phyloP scores from a whole-genome alignment of 2,329 filamentous ascomycete species.

The Aciculosporium take region DNA sequence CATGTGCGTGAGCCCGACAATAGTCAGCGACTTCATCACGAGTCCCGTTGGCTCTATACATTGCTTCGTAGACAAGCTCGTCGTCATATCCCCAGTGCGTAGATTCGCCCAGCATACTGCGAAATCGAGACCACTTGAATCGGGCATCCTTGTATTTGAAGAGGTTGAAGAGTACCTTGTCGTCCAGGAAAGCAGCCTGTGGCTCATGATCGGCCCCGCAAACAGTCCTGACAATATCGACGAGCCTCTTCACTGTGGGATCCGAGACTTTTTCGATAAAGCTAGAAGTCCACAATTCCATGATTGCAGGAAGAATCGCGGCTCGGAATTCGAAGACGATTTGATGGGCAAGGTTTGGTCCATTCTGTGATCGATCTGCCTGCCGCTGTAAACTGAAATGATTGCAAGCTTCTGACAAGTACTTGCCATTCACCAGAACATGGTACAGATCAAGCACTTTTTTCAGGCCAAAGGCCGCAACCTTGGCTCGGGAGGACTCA shows the following conservation, averaged over 20 bases:
- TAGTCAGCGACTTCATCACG: conserved; percentile 53
- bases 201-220: conserved; percentile 64
- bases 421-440: conserved; percentile 62
- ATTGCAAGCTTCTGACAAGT: conserved; percentile 61
- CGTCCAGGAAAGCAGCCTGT: conserved; percentile 47
- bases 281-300: conserved; percentile 70
- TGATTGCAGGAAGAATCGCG: conserved; percentile 61
- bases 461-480: conserved; percentile 50
- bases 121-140: conserved; percentile 31
- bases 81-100: conserved; percentile 26
- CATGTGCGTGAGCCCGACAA: conserved; percentile 47
- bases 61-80: conserved; percentile 59
- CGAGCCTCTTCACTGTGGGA: conserved; percentile 60
- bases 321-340: conserved; percentile 77
- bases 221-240: conserved; percentile 71
- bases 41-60: conserved; percentile 68
- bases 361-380: conserved; percentile 27
- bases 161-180: conserved; percentile 23
- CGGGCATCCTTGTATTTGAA: conserved; percentile 29
- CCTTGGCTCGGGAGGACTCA: conserved; percentile 31
- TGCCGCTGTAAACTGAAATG: conserved; percentile 30
- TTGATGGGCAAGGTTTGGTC: conserved; percentile 43
- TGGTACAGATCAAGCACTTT: conserved; percentile 75
- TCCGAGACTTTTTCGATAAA: conserved; percentile 71
- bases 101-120: conserved; percentile 19